A percentile compares a stretch with the other conserved stretches of the same genome.
phyloP scores from a whole-genome alignment of 164 flowering plant genomes.

The Dillenia suffruticosa region DNA sequence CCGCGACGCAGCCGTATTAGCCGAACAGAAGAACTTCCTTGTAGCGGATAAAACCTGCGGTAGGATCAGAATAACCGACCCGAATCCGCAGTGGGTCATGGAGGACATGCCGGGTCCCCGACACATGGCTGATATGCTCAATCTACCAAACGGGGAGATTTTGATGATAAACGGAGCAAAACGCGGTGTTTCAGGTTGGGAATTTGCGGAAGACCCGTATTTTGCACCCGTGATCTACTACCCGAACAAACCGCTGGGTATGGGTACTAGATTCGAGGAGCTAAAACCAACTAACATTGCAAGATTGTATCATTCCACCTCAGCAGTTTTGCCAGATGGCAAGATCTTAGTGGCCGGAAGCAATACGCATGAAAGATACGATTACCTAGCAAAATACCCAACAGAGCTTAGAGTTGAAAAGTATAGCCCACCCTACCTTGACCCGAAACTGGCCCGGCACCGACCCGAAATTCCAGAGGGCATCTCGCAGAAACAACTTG shows the following conservation, averaged over 20 bases:
- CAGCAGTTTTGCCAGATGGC: conserved; percentile 60
- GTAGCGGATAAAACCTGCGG: conserved; percentile 55
- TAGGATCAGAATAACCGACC: conserved; percentile 33
- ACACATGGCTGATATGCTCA: conserved; percentile 73
- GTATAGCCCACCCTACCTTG: conserved; percentile 75
- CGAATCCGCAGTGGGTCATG: conserved; percentile 41
- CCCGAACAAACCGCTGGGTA: conserved; percentile 11
- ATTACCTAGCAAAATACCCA: conserved; percentile 37
- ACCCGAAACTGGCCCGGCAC: conserved; percentile 15
- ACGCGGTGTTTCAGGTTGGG: conserved; percentile 66
- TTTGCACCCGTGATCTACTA: conserved; percentile 49
- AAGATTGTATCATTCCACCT: conserved; percentile 78
- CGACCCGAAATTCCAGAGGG: conserved; percentile 26
- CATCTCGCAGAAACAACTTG: neutral
- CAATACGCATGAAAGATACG: conserved; percentile 53
- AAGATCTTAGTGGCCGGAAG: conserved; percentile 70
- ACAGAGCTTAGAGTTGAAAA: conserved; percentile 78
- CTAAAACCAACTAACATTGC: conserved; percentile 41
- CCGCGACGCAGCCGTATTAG: conserved; percentile 15
- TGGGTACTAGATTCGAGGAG: conserved; percentile 28
- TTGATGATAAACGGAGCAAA: conserved; percentile 78
- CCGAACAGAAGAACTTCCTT: conserved; percentile 17
- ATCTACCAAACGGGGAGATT: conserved; percentile 68
- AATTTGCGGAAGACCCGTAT: conserved; percentile 45
- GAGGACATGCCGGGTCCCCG: conserved; percentile 71